Evolutionary conservation across 139 green algal genomes (phyloP).

Genomic region (Chlorella sorokiniana): DNA sequence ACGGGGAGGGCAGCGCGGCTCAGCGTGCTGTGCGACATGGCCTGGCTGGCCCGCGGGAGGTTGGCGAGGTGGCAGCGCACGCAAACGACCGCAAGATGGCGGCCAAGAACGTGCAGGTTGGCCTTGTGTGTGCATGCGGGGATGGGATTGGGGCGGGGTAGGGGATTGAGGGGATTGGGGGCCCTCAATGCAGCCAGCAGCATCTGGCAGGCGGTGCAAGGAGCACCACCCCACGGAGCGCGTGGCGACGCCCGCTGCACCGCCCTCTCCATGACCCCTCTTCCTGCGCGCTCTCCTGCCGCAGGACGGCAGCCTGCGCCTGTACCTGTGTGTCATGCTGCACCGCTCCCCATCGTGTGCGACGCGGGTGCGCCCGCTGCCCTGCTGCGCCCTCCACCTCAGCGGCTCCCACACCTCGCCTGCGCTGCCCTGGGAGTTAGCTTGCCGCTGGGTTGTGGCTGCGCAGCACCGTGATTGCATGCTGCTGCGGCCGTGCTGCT

Average conservation of each 20-base stretch:
- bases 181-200: no score
- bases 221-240: background rate
- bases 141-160: no score
- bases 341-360: slow-evolving; percentile 46
- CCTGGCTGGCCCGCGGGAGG: background rate
- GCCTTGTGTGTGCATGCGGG: background rate
- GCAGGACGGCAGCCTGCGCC: slow-evolving; percentile 72
- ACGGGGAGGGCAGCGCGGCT: slow-evolving; percentile 29
- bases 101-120: slow-evolving; percentile 53
- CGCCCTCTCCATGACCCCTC: background rate
- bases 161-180: no score
- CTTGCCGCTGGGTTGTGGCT: background rate
- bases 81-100: slow-evolving; percentile 85
- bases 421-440: no score
- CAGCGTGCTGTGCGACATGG: background rate
- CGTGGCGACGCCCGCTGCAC: no score
- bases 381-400: no score
- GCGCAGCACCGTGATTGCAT: background rate
- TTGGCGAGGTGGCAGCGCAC: slow-evolving; percentile 65
- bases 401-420: background rate
- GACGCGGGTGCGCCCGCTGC: slow-evolving; percentile 34
- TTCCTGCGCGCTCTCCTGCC: background rate
- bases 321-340: slow-evolving; percentile 87
- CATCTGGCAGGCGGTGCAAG: no score
- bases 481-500: background rate